These are phyloP conservation scores for Tieghemiomyces parasiticus DNA, from an alignment of 192 early-diverging fungal genomes.

Conservation along the genomic window DNA sequence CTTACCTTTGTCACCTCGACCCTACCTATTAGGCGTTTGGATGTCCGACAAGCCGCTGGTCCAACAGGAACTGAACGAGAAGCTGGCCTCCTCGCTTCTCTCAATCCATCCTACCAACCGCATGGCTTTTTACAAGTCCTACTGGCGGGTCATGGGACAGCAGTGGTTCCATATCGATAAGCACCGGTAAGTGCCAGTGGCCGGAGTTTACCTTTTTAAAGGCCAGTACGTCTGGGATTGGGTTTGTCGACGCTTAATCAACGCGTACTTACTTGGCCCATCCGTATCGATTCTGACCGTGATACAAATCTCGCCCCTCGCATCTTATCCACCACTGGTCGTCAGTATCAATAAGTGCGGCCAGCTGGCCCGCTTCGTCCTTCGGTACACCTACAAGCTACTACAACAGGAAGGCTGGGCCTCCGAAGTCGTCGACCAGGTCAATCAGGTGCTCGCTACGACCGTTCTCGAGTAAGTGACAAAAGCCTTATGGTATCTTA, in stretches of 20 bases:
- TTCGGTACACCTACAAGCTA: slow-evolving; percentile 41
- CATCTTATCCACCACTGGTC: too few relatives aligned
- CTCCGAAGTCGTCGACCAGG: slow-evolving; percentile 29
- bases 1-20: neutral
- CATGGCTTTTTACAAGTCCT: slow-evolving; percentile 40
- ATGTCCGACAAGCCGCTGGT: slow-evolving; percentile 90
- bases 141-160: slow-evolving; percentile 45
- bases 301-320: too few relatives aligned
- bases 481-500: too few relatives aligned
- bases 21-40: slow-evolving; percentile 64
- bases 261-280: neutral
- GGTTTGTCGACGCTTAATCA: neutral
- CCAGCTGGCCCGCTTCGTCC: slow-evolving; percentile 47
- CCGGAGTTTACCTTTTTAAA: neutral
- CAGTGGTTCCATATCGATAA: slow-evolving; percentile 73
- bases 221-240: too few relatives aligned
- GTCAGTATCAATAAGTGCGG: slow-evolving; percentile 66
- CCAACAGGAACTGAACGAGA: slow-evolving; percentile 75
- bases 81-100: slow-evolving; percentile 44
- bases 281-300: neutral
- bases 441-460: slow-evolving; percentile 31
- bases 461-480: slow-evolving; percentile 54
- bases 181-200: slow-evolving; percentile 30
- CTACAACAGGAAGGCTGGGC: slow-evolving; percentile 45
- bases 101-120: slow-evolving; percentile 27